phyloP scores from a whole-genome alignment of 1,284 basidiomycete species.

The Ustilago curta region DNA sequence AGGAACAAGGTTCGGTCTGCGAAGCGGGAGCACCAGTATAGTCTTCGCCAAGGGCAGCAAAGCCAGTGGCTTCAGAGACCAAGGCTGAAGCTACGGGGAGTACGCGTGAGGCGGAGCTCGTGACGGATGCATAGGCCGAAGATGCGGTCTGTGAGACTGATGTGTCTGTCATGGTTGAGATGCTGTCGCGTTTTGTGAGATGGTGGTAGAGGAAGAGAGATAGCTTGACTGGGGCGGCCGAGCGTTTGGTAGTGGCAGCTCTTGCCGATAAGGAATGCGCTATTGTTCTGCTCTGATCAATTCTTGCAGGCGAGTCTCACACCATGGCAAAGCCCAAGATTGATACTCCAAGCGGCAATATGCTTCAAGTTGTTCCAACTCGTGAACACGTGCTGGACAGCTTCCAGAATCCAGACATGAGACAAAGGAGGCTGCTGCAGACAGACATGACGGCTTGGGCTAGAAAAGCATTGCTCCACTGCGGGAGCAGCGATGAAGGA shows the following conservation, averaged over 20 bases:
- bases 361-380: no score
- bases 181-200: background rate
- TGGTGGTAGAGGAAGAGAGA: background rate
- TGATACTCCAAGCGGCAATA: no score
- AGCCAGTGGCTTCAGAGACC: slow-evolving; percentile 24
- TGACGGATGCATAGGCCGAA: slow-evolving; percentile 1
- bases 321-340: no score
- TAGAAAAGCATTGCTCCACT: no score
- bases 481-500: background rate
- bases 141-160: slow-evolving; percentile 2
- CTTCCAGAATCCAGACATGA: no score
- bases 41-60: slow-evolving; percentile 23
- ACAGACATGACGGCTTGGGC: no score
- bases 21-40: background rate
- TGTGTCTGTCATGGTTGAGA: background rate
- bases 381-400: background rate
- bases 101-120: slow-evolving; percentile 2
- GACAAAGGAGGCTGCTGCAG: no score
- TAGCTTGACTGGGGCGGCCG: background rate
- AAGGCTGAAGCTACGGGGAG: background rate
- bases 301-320: no score
- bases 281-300: no score
- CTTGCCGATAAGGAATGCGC: no score
- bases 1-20: background rate
- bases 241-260: background rate